Conservation (phyloP, 2,329 filamentous ascomycete genomes). For the Penicillium thymicola region DNA sequence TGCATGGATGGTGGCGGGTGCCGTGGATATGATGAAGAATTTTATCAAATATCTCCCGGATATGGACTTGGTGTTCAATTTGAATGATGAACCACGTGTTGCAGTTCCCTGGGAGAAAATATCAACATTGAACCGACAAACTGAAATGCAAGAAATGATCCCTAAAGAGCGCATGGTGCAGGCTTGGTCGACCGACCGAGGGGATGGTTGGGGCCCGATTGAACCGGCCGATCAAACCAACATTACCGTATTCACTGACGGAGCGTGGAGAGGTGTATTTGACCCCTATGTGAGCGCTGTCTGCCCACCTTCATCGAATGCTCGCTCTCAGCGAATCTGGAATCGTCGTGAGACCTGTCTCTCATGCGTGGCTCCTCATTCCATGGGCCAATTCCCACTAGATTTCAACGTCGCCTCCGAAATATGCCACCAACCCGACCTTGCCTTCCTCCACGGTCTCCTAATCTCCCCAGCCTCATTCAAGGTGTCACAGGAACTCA, state of each 20-base stretch:
- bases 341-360: conserved; percentile 63
- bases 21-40: conserved; percentile 52
- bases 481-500: conserved; percentile 60
- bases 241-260: conserved; percentile 40
- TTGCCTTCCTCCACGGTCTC: conserved; percentile 70
- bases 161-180: conserved; percentile 22
- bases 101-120: conserved; percentile 51
- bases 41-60: conserved; percentile 57
- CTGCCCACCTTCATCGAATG: conserved; percentile 62
- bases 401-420: conserved; percentile 65
- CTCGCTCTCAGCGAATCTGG: conserved; percentile 59
- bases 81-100: conserved; percentile 60
- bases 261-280: conserved; percentile 41
- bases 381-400: conserved; percentile 62
- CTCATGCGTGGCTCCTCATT: conserved; percentile 62
- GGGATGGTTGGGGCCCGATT: conserved; percentile 37
- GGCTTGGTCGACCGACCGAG: conserved; percentile 39
- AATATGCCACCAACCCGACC: conserved; percentile 73
- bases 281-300: conserved; percentile 47
- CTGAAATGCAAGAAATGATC: conserved; percentile 17
- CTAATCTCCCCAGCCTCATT: conserved; percentile 63
- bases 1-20: conserved; percentile 57
- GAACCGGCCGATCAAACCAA: conserved; percentile 33
- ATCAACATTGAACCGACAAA: conserved; percentile 34
- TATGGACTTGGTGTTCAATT: conserved; percentile 62